These are phyloP conservation scores for Streptanthus diversifolius DNA, from an alignment of 345 rosid genomes.

Conservation along the genomic window DNA sequence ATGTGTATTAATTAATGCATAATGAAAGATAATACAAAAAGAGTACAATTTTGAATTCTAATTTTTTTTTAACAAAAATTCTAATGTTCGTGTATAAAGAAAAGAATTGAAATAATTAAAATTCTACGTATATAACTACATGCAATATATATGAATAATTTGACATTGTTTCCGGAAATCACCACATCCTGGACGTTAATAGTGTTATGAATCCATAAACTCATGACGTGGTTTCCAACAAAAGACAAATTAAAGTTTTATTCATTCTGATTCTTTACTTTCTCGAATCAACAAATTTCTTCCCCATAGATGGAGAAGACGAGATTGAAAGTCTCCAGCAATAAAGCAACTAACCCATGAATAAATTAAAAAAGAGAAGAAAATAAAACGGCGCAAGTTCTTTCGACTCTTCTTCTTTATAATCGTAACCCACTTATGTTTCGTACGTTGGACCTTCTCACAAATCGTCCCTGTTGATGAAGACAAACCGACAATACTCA, in stretches of 20 bases:
- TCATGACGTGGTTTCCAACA: not conserved
- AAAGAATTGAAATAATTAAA: not conserved
- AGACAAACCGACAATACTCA: not conserved
- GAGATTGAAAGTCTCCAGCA: not conserved
- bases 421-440: conserved; percentile 7
- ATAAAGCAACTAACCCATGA: not conserved
- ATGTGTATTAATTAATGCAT: not conserved
- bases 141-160: too few species aligned
- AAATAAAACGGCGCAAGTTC: not conserved
- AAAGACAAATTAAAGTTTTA: not conserved
- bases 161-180: not conserved
- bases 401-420: not conserved
- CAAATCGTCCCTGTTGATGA: conserved; percentile 28
- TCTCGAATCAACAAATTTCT: conserved; percentile 1
- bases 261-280: not conserved
- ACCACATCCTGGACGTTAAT: not conserved
- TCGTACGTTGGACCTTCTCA: conserved; percentile 19
- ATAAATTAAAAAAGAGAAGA: not conserved
- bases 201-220: not conserved
- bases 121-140: not conserved
- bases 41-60: not conserved
- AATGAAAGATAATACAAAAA: not conserved
- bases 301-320: not conserved
- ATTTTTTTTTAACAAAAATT: not conserved
- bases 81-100: not conserved